phyloP scores from a whole-genome alignment of 2,329 filamentous ascomycete genomes.

The Cytospora leucostoma region DNA sequence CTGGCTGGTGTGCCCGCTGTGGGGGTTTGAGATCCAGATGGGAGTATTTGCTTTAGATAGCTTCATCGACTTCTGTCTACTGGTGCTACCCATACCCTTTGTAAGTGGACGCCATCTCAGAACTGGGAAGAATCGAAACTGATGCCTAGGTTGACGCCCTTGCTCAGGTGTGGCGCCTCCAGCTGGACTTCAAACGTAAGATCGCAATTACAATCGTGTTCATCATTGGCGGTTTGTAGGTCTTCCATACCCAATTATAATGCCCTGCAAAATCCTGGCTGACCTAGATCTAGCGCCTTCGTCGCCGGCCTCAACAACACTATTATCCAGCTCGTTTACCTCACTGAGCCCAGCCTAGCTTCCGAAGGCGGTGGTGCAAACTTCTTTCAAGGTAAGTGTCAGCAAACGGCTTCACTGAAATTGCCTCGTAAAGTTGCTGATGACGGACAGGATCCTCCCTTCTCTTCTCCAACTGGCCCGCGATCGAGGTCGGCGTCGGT shows the following conservation, averaged over 20 bases:
- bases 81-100: constrained; percentile 25
- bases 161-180: constrained; percentile 24
- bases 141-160: too few species aligned
- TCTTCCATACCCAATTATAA: constrained; percentile 2
- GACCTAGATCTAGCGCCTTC: constrained; percentile 20
- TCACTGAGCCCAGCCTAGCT: constrained; percentile 22
- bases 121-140: background rate
- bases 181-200: constrained; percentile 26
- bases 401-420: background rate
- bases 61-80: constrained; percentile 24
- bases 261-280: background rate
- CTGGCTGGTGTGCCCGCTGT: constrained; percentile 22
- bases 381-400: constrained; percentile 23
- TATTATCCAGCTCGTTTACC: constrained; percentile 25
- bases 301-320: constrained; percentile 26
- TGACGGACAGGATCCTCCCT: constrained; percentile 21
- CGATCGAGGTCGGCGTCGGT: constrained; percentile 27
- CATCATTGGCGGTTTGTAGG: constrained; percentile 26
- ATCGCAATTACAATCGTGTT: constrained; percentile 24
- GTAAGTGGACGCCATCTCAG: constrained; percentile 1
- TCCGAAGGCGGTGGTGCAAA: constrained; percentile 19
- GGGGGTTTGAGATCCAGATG: constrained; percentile 27
- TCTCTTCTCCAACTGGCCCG: constrained; percentile 28
- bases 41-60: constrained; percentile 27
- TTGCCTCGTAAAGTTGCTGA: background rate